A percentile compares a stretch with the other conserved stretches of the same genome.
phyloP scores from a whole-genome alignment of 345 rosid genomes.

The Brassica juncea region DNA sequence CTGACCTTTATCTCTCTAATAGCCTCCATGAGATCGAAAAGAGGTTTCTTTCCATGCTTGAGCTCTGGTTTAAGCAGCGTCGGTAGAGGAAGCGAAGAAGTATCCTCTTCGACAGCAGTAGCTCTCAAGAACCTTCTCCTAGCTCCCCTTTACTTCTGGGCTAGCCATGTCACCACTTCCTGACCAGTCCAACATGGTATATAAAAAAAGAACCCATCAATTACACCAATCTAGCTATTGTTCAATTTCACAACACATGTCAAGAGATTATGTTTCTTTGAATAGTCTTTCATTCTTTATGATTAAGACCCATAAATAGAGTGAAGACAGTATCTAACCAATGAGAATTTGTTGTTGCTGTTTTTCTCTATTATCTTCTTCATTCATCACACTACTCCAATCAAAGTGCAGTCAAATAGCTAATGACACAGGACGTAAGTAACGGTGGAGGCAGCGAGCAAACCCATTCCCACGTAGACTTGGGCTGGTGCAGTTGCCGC shows the following conservation, averaged over 20 bases:
- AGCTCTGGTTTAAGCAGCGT: too few relatives aligned
- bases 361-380: too few relatives aligned
- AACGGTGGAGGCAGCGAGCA: conserved; percentile 85
- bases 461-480: conserved; percentile 93
- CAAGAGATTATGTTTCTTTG: not conserved
- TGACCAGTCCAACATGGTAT: conserved; percentile 35
- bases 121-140: too few relatives aligned
- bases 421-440: not conserved
- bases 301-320: not conserved
- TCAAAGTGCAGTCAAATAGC: too few relatives aligned
- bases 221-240: not conserved
- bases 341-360: too few relatives aligned
- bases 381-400: too few relatives aligned
- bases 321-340: not conserved
- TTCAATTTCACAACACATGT: not conserved
- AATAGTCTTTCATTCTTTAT: not conserved
- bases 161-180: conserved; percentile 70
- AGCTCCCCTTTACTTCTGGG: conserved; percentile 55
- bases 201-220: not conserved
- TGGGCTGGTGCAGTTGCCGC: conserved; percentile 70
- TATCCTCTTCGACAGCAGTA: too few relatives aligned
- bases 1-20: too few relatives aligned
- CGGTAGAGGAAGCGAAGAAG: too few relatives aligned
- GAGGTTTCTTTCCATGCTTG: too few relatives aligned
- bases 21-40: too few relatives aligned